These are phyloP conservation scores for Pyrenophora graminea DNA, from an alignment of 2,329 filamentous ascomycete genomes.

Conservation along the genomic window DNA sequence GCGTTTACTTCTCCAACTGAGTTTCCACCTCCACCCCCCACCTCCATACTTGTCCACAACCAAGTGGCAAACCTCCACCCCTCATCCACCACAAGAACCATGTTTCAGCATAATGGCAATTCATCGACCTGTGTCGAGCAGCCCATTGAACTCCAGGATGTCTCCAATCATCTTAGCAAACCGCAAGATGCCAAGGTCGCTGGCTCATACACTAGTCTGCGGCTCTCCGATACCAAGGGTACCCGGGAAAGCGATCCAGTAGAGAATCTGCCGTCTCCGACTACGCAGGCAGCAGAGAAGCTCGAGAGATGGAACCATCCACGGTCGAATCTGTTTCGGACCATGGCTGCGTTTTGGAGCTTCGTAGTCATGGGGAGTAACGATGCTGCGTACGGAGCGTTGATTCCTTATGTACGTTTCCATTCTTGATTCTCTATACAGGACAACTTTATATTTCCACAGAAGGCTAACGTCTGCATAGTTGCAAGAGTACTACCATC, in stretches of 20 bases:
- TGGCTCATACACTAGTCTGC: conserved; percentile 13
- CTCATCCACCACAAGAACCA: conserved; percentile 20
- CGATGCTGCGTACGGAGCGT: conserved; percentile 65
- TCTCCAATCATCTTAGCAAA: conserved; percentile 27
- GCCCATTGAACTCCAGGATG: conserved; percentile 37
- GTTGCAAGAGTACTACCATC: conserved; percentile 65
- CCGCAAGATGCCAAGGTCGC: conserved; percentile 28
- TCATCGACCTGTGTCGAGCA: conserved; percentile 43
- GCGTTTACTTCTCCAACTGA: too few relatives aligned
- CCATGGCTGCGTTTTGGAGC: conserved; percentile 62
- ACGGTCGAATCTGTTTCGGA: conserved; percentile 61
- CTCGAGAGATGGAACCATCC: conserved; percentile 68
- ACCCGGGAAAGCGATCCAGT: conserved; percentile 26
- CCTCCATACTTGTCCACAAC: background rate
- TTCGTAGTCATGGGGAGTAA: conserved; percentile 71
- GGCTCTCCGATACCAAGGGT: conserved; percentile 22
- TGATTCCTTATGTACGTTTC: conserved; percentile 54
- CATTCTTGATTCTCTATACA: background rate
- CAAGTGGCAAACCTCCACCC: background rate
- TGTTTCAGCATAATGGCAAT: conserved; percentile 33
- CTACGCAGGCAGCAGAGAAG: conserved; percentile 47
- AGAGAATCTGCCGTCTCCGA: conserved; percentile 54
- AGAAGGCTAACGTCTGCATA: conserved; percentile 26
- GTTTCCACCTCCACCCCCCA: background rate
- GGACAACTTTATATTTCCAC: background rate